Conservation (phyloP, 2,329 filamentous ascomycete species). For the Arthrobotrys conoides region DNA sequence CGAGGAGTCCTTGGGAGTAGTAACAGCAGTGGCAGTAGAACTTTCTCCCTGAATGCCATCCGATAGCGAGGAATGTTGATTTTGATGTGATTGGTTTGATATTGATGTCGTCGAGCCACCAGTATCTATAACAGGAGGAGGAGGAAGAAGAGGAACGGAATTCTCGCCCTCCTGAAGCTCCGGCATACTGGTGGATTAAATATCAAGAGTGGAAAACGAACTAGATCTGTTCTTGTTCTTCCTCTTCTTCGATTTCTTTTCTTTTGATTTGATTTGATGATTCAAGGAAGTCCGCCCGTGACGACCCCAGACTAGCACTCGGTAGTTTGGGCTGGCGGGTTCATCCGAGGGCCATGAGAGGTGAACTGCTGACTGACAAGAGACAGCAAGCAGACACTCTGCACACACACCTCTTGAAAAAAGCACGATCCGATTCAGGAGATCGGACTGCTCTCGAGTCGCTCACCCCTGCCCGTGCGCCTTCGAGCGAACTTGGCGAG, state of each 20-base stretch:
- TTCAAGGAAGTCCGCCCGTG: slow-evolving; percentile 5
- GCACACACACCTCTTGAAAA: slow-evolving; percentile 1
- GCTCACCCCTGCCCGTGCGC: slow-evolving; percentile 25
- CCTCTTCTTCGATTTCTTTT: background rate
- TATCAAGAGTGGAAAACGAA: slow-evolving; percentile 20
- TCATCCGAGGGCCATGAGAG: slow-evolving; percentile 48
- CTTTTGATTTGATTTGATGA: slow-evolving; percentile 9
- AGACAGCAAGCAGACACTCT: slow-evolving; percentile 20
- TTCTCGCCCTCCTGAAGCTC: slow-evolving; percentile 41
- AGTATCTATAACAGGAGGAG: slow-evolving; percentile 13
- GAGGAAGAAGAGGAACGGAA: slow-evolving; percentile 15
- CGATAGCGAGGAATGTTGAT: slow-evolving; percentile 43
- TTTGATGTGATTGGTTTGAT: slow-evolving; percentile 16
- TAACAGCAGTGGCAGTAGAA: background rate
- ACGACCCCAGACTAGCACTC: slow-evolving; percentile 41
- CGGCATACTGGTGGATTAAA: slow-evolving; percentile 42
- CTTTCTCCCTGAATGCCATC: slow-evolving; percentile 30
- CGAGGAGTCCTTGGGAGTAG: slow-evolving; percentile 21
- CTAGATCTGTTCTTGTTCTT: slow-evolving; percentile 35
- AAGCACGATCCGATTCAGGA: slow-evolving; percentile 42
- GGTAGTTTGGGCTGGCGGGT: slow-evolving; percentile 44
- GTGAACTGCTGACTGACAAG: slow-evolving; percentile 32
- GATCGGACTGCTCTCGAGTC: slow-evolving; percentile 33
- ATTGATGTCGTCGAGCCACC: slow-evolving; percentile 9
- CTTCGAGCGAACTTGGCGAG: slow-evolving; percentile 31